Percentiles rank a stretch among this genome's conserved stretches.
phyloP scores from a whole-genome alignment of 352 stramenopile species.

The Phytophthora ramorum region DNA sequence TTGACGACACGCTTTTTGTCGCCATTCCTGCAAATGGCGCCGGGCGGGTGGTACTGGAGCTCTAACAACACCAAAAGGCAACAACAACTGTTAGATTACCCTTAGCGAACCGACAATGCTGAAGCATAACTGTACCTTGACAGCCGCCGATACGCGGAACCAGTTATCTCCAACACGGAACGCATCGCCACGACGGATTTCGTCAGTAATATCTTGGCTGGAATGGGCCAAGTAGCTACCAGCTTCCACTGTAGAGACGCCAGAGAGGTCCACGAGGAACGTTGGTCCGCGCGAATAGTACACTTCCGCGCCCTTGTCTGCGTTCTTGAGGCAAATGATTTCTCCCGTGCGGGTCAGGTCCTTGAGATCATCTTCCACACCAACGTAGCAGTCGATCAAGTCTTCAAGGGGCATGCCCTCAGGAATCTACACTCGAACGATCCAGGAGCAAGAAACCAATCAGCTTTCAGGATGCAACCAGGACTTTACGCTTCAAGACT shows the following conservation, averaged over 20 bases:
- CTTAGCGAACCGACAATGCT: background rate
- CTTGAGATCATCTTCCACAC: constrained; percentile 80
- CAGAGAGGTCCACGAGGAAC: constrained; percentile 83
- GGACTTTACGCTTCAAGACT: background rate
- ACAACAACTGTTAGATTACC: background rate
- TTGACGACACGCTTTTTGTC: constrained; percentile 83
- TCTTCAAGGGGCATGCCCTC: constrained; percentile 87
- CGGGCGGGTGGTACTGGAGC: constrained; percentile 67
- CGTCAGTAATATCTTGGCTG: constrained; percentile 68
- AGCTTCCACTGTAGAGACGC: constrained; percentile 72
- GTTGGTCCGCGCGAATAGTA: constrained; percentile 72
- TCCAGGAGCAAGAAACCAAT: constrained; percentile 4
- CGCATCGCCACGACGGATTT: constrained; percentile 80
- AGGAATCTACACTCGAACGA: constrained; percentile 52
- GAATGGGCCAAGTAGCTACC: constrained; percentile 73
- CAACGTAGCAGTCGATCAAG: constrained; percentile 84
- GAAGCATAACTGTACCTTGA: constrained; percentile 52
- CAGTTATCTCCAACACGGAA: constrained; percentile 82
- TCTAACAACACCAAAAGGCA: constrained; percentile 28
- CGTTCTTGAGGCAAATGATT: constrained; percentile 89
- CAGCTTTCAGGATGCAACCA: constrained; percentile 5
- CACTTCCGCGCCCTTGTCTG: constrained; percentile 77
- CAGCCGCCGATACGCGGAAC: constrained; percentile 80
- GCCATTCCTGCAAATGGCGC: constrained; percentile 73
- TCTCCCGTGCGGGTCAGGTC: constrained; percentile 76